These are phyloP conservation scores for Salvia splendens DNA, from an alignment of 257 asterid genomes.

Conservation along the genomic window DNA sequence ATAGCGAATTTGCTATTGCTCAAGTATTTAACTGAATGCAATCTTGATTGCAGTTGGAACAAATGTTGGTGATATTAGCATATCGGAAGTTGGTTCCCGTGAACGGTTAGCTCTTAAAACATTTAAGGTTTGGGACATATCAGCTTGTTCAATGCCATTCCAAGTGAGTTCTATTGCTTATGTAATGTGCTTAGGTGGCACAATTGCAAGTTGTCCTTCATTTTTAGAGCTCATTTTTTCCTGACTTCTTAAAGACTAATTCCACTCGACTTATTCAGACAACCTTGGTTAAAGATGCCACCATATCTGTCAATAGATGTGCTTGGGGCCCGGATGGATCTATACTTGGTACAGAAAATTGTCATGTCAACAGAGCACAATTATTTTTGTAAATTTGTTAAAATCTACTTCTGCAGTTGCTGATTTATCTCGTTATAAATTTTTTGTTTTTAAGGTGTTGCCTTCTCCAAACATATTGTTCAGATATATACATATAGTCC, in stretches of 20 bases:
- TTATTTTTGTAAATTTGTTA: constrained; percentile 10
- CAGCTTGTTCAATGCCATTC: constrained; percentile 82
- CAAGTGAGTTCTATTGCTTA: constrained; percentile 59
- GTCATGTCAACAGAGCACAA: constrained; percentile 6
- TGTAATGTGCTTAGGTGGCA: constrained; percentile 21
- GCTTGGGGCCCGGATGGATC: constrained; percentile 98
- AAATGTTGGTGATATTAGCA: constrained; percentile 95
- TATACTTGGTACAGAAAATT: constrained; percentile 67
- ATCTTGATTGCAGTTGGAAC: constrained; percentile 78
- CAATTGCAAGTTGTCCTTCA: constrained; percentile 21
- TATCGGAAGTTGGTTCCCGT: constrained; percentile 95
- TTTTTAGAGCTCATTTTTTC: not conserved
- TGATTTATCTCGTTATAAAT: constrained; percentile 31
- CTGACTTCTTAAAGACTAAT: constrained; percentile 18
- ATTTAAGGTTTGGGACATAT: constrained; percentile 89
- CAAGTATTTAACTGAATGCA: constrained; percentile 15
- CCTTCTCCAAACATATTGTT: constrained; percentile 90
- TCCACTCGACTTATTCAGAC: constrained; percentile 51
- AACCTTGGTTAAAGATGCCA: constrained; percentile 83
- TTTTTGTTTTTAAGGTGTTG: constrained; percentile 62
- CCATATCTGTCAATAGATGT: constrained; percentile 83
- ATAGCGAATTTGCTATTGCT: not conserved
- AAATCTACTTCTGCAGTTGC: constrained; percentile 6
- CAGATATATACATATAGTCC: constrained; percentile 79
- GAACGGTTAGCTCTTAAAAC: constrained; percentile 80